Evolutionary conservation across 2,329 filamentous ascomycete species (phyloP), one percentile per base, ranked within the genome.

Genomic region (Sporothrix globosa): DNA sequence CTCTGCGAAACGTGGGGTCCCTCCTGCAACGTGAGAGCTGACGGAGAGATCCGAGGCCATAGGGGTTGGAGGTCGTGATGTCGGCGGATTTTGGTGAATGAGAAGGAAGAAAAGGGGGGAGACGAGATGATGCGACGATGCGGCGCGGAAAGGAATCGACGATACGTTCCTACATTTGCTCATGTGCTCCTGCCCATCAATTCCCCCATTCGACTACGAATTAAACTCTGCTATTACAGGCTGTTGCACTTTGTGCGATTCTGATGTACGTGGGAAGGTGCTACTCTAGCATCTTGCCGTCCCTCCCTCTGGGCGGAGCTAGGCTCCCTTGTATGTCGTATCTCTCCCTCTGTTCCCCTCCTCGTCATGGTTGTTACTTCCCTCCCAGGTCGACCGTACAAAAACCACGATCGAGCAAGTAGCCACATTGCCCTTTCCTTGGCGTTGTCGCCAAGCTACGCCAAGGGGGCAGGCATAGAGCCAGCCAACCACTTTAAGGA

Each of bases 1-100:
- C 30, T 19, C 56, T 60, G 34, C 56, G 56, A 61, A 61, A 61
- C 58, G 44, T 65, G 61, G 61, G 44, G 61, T 65, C 61, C 27
- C 61, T 34, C 21, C 17, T 14, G 27, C 27, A 27, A 41, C 41
- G 44, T 30, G 24, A 11, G 24, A 50, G 27, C 60, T 41, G 41
- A 63, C 41, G 61, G 41, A 66, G 61, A 46, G 34, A 53, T 41
- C 63, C 24, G 61, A 48, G 61, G 44, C 44, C 24, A 34, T 34
- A 44, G 24, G 24, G 41, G 44, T 19, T 27, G 60, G 34, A 14
- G 41, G 41, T 50, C 24, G 41, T 46, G 39, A 61, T 24, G 58
- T 24, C 24, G 61, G 41, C 27, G 21, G 41, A 30, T 10, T 41
- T 48, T 50, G 44, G 19, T 50, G 61, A 21, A 50, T 30, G 30